Percentiles rank a stretch among this genome's conserved stretches.
These are phyloP conservation scores for Gossypium thurberi DNA, from an alignment of 345 rosid species.

Conservation along the genomic window DNA sequence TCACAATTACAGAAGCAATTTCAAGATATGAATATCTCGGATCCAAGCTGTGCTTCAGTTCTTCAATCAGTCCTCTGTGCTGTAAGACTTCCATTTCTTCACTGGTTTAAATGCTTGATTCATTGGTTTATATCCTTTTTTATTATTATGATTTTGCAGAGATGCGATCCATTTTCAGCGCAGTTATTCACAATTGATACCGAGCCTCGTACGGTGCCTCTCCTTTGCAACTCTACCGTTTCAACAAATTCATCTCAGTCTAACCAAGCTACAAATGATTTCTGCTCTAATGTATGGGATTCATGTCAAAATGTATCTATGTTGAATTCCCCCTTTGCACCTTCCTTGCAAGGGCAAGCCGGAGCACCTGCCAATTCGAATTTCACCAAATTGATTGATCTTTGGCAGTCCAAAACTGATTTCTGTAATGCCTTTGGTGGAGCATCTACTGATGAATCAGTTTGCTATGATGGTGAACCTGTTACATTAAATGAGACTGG, in stretches of 20 bases:
- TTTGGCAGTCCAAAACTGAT: neutral
- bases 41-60: neutral
- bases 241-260: neutral
- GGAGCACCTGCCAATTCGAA: neutral
- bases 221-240: too few relatives aligned
- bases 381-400: neutral
- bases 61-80: neutral
- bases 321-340: conserved; percentile 60
- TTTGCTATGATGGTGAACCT: too few relatives aligned
- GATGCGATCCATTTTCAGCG: too few relatives aligned
- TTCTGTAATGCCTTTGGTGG: neutral
- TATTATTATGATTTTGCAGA: too few relatives aligned
- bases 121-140: too few relatives aligned
- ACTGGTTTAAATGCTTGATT: too few relatives aligned
- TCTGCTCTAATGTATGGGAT: conserved; percentile 25
- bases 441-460: neutral
- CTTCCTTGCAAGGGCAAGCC: conserved; percentile 20
- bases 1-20: neutral
- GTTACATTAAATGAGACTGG: too few relatives aligned
- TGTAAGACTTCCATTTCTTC: neutral
- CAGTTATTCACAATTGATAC: too few relatives aligned
- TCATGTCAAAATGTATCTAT: conserved; percentile 63
- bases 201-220: too few relatives aligned
- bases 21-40: neutral
- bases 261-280: neutral